Base-by-base conservation (phyloP, 129 eudicot genomes). In the Helianthus tuberosus region DNA sequence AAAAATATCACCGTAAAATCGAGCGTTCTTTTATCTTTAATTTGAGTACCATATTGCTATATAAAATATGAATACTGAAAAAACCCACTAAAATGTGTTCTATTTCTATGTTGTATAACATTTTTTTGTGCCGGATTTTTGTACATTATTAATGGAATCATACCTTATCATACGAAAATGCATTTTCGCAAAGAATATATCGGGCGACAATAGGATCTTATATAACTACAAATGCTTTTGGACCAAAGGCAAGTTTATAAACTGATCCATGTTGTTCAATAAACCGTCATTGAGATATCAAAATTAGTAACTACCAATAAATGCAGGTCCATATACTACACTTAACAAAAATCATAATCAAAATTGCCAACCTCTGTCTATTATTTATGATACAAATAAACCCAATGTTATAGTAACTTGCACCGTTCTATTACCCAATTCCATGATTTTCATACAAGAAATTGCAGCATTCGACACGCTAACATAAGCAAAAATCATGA, bases 241-340 rank as follows among this genome's bases (percentile, higher is more conserved):
- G 99, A 73, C 99, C 99, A 81, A 95, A 95, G 50, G 99, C 99
- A 78, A 95, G 97, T 79, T 91, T 95, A 76, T 95, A 95, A 16
- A 95, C 97, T 0, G 97, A 75, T 60, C 99, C 99, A 84, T 95
- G 92, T 97, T 95, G 97, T 65, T 43, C 49, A 84, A 68, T 20
- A 68, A 72, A 72, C 39, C 64, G 63, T 75, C 61, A 61, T 73
- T 57, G 11, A 68, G 27, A 58, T 46, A 32, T 67, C 68, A 72
- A 58, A 69, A 60, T 11, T 13, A 61, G 50, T 52, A 84, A 67
- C 32, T 54, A 79, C 39, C 60, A 64, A 4, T 17, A 16, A 79
- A 29, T 44, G 52, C 11, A 32, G 25, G 23, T 9, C 58, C 12
- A 70, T 50, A 29, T 17, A 38, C 39, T 6, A 39, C 64, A 15